Evolutionary conservation across 495 filamentous ascomycete species (phyloP).

Genomic region (Aspergillus carlsbadensis): DNA sequence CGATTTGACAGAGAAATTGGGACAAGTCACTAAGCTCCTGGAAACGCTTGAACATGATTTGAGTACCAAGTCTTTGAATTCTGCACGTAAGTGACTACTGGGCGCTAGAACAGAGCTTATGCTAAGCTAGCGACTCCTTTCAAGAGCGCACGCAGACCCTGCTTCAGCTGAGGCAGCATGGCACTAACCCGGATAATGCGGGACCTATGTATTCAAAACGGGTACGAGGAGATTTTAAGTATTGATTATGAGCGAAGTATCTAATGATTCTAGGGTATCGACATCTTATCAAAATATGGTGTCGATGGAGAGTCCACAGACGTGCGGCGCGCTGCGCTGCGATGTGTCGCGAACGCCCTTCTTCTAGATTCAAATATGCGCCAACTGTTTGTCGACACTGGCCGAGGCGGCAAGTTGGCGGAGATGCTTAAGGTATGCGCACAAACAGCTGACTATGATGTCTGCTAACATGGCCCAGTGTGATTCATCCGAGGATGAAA

Average conservation of each 20-base stretch:
- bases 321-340: slow-evolving; percentile 73
- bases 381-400: slow-evolving; percentile 79
- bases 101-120: not conserved
- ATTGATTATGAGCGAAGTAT: not conserved
- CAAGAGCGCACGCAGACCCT: slow-evolving; percentile 65
- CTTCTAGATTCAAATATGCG: slow-evolving; percentile 69
- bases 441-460: not conserved
- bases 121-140: slow-evolving; percentile 1
- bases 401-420: slow-evolving; percentile 67
- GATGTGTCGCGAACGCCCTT: slow-evolving; percentile 85
- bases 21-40: slow-evolving; percentile 61
- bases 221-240: slow-evolving; percentile 40
- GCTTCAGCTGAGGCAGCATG: slow-evolving; percentile 75
- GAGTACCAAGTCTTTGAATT: slow-evolving; percentile 47
- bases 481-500: slow-evolving; percentile 83
- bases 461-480: slow-evolving; percentile 38
- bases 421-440: slow-evolving; percentile 61
- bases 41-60: slow-evolving; percentile 58
- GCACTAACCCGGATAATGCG: slow-evolving; percentile 66
- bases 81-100: slow-evolving; percentile 51
- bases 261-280: slow-evolving; percentile 63
- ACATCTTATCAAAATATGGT: slow-evolving; percentile 67
- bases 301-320: slow-evolving; percentile 59
- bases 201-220: slow-evolving; percentile 78
- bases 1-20: slow-evolving; percentile 55